Evolutionary conservation across 768 basidiomycete genomes (phyloP).

Genomic region (Kwoniella pini): DNA sequence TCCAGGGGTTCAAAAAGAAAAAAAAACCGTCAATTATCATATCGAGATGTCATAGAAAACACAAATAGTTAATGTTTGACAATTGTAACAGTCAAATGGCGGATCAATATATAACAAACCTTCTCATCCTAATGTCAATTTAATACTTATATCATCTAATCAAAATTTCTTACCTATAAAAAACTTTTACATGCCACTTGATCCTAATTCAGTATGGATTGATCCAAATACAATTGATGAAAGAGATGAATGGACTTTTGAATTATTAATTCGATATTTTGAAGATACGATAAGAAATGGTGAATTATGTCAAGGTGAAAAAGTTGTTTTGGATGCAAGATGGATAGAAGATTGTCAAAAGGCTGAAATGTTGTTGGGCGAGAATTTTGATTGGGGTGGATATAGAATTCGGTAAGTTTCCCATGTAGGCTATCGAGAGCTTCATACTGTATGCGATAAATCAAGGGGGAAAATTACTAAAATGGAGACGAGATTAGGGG

Average conservation of each 20-base stretch:
- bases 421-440: too few relatives aligned
- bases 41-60: too few relatives aligned
- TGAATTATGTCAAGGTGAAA: not conserved
- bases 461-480: not conserved
- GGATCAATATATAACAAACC: not conserved
- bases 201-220: not conserved
- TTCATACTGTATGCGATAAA: not conserved
- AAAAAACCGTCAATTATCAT: too few relatives aligned
- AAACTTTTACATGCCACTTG: not conserved
- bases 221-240: not conserved
- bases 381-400: conserved; percentile 9
- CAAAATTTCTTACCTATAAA: not conserved
- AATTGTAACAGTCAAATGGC: not conserved
- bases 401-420: conserved; percentile 7
- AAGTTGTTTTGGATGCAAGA: conserved; percentile 5
- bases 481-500: too few relatives aligned
- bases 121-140: not conserved
- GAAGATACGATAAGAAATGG: conserved; percentile 6
- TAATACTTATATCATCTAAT: not conserved
- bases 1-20: too few relatives aligned
- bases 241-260: not conserved
- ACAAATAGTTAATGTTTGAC: too few relatives aligned
- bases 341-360: conserved; percentile 4
- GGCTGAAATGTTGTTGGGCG: not conserved
- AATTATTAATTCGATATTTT: conserved; percentile 9